Evolutionary conservation across 2,329 filamentous ascomycete species (phyloP), one percentile per base, ranked within the genome.

Genomic region (Colletotrichum sidae): DNA sequence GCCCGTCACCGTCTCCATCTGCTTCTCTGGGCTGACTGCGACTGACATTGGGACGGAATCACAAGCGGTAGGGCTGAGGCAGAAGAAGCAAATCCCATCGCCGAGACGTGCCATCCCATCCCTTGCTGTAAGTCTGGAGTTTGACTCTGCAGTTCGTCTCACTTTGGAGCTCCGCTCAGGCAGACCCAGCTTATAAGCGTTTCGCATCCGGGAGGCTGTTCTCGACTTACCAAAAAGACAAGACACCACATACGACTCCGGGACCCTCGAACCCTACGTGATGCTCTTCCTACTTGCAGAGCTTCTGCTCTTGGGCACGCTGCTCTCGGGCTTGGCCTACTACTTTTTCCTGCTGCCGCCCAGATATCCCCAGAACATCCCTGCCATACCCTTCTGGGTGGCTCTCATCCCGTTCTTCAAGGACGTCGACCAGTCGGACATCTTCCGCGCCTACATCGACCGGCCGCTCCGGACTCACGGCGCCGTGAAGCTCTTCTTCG

Each of bases 401-500:
- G 74, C 78, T 1, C 75, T 83, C 8, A 67, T 82, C 1, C 76
- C 80, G 0, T 75, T 83, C 4, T 75, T 81, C 70, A 73, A 71
- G 47, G 78, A 81, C 53, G 76, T 80, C 17, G 80, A 82, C 60
- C 80, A 83, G 69, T 73, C 76, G 5, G 75, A 80, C 13, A 74
- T 79, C 6, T 82, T 79, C 68, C 70, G 68, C 11, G 64, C 70
- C 55, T 80, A 81, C 68, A 74, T 82, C 47, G 73, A 78, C 42
- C 69, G 72, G 56, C 79, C 78, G 2, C 70, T 80, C 6, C 71
- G 72, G 9, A 72, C 71, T n/a, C 75, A 79, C 50, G 79, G 83
- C 4, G 82, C 81, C 1, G 82, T 84, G 15, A 79, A 82, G 60
- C 72, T 84, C 35, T 84, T 81, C 73, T 83, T 83, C 39, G 82